A percentile compares a stretch with the other conserved stretches of the same genome.
Evolutionary conservation across 257 asterid species (phyloP).

Genomic region (Solanum habrochaites): DNA sequence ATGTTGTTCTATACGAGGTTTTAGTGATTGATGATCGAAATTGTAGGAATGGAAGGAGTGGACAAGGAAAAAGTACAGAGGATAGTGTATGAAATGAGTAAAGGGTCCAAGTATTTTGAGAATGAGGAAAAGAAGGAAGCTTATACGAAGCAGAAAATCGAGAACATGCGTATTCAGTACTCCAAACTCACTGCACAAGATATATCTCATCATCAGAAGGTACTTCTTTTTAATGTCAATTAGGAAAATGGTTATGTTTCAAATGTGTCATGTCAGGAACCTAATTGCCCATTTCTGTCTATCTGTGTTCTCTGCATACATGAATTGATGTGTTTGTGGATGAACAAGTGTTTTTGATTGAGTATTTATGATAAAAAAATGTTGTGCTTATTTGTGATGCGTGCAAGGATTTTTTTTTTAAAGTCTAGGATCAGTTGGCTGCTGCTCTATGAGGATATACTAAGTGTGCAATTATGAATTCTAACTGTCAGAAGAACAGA

Average conservation of each 20-base stretch:
- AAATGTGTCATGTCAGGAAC: not conserved
- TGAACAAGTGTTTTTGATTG: not conserved
- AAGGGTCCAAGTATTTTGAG: conserved; percentile 88
- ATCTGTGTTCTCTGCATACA: not conserved
- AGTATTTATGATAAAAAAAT: not conserved
- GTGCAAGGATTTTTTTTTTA: not conserved
- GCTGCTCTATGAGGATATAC: not conserved
- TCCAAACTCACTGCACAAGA: conserved; percentile 49
- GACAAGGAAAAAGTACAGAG: conserved; percentile 97
- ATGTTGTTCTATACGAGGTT: not conserved
- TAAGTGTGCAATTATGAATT: not conserved
- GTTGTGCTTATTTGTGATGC: not conserved
- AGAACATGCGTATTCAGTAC: conserved; percentile 50
- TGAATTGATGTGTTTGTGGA: not conserved
- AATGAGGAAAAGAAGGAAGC: conserved; percentile 86
- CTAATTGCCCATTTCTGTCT: not conserved
- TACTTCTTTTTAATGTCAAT: not conserved
- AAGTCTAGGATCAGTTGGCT: not conserved
- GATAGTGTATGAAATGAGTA: conserved; percentile 92
- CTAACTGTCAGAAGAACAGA: not conserved
- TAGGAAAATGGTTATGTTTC: not conserved
- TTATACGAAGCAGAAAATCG: conserved; percentile 62
- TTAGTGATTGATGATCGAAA: not conserved
- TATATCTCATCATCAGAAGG: conserved; percentile 57
- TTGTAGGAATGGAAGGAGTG: conserved; percentile 96